These are phyloP conservation scores for Zymoseptoria brevis DNA, from an alignment of 2,329 filamentous ascomycete genomes.

Conservation along the genomic window DNA sequence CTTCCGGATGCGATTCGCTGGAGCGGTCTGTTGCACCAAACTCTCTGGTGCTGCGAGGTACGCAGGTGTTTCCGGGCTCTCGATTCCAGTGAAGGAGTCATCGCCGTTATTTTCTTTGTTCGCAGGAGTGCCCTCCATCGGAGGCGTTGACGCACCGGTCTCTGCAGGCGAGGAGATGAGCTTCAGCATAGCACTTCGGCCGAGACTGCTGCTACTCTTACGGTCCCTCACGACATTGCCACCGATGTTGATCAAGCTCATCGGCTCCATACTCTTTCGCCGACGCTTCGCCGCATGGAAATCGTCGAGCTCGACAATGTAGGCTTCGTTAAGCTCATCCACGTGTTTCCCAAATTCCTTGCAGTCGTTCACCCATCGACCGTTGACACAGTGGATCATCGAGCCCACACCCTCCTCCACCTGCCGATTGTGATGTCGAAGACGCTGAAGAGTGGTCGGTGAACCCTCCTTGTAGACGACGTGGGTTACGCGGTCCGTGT, in stretches of 20 bases:
- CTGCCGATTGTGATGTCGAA: slow-evolving; percentile 28
- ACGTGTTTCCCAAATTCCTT: slow-evolving; percentile 25
- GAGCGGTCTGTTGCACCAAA: slow-evolving; percentile 30
- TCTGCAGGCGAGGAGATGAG: slow-evolving; percentile 14
- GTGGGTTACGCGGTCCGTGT: slow-evolving; percentile 29
- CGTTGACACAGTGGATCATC: slow-evolving; percentile 30
- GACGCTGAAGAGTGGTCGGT: slow-evolving; percentile 27
- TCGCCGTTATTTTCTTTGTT: slow-evolving; percentile 23
- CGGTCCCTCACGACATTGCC: slow-evolving; percentile 28
- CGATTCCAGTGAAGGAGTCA: slow-evolving; percentile 8
- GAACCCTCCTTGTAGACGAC: slow-evolving; percentile 34
- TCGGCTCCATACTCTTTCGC: slow-evolving; percentile 32
- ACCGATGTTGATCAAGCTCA: slow-evolving; percentile 23
- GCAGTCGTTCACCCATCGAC: slow-evolving; percentile 32
- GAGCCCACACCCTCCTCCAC: slow-evolving; percentile 17
- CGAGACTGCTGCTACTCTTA: slow-evolving; percentile 24
- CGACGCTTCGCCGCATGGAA: slow-evolving; percentile 25
- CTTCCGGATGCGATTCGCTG: slow-evolving; percentile 27
- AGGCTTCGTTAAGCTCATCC: slow-evolving; percentile 26
- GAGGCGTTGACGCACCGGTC: neutral
- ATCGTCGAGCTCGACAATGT: slow-evolving; percentile 28
- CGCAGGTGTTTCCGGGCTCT: slow-evolving; percentile 26
- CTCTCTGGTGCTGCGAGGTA: slow-evolving; percentile 23
- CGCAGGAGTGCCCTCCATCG: slow-evolving; percentile 5
- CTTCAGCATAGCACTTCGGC: slow-evolving; percentile 22